A percentile compares a stretch with the other conserved stretches of the same genome.
Evolutionary conservation across 2,329 filamentous ascomycete genomes (phyloP).

Genomic region (Scedosporium aurantiacum): DNA sequence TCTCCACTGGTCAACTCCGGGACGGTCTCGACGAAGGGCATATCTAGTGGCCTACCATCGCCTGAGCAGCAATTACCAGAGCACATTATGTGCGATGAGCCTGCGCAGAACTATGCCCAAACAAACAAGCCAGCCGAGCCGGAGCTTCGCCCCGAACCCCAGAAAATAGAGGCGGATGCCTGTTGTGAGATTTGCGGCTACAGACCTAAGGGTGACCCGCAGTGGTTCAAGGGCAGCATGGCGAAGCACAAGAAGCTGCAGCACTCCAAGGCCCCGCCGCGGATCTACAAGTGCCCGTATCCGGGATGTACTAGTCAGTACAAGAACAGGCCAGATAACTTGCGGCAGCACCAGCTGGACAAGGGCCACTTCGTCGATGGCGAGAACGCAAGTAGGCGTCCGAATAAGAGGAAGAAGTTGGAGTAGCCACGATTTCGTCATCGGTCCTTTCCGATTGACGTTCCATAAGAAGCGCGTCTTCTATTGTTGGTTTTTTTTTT

Average conservation of each 20-base stretch:
- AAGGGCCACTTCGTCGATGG: constrained; percentile 42
- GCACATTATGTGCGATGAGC: neutral
- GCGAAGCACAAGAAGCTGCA: constrained; percentile 45
- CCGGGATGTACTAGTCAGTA: constrained; percentile 44
- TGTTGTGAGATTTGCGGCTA: constrained; percentile 42
- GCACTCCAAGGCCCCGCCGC: constrained; percentile 36
- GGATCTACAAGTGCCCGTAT: constrained; percentile 41
- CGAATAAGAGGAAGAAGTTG: constrained; percentile 32
- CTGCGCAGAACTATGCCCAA: neutral
- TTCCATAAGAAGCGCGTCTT: neutral
- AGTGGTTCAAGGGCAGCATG: constrained; percentile 49
- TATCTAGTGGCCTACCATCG: neutral
- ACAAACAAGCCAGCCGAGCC: neutral
- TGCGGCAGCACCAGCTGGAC: constrained; percentile 45
- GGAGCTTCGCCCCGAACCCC: neutral
- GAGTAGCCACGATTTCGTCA: constrained; percentile 8
- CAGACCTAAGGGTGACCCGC: constrained; percentile 43
- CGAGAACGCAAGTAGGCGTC: constrained; percentile 23
- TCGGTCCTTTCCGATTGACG: constrained; percentile 1
- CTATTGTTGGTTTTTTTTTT: neutral
- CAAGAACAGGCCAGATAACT: constrained; percentile 43
- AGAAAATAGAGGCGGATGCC: constrained; percentile 1
- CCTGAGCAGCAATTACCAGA: neutral
- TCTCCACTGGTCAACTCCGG: neutral
- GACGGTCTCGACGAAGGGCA: neutral